Evolutionary conservation across 257 asterid genomes (phyloP).

Genomic region (Ballota nigra): DNA sequence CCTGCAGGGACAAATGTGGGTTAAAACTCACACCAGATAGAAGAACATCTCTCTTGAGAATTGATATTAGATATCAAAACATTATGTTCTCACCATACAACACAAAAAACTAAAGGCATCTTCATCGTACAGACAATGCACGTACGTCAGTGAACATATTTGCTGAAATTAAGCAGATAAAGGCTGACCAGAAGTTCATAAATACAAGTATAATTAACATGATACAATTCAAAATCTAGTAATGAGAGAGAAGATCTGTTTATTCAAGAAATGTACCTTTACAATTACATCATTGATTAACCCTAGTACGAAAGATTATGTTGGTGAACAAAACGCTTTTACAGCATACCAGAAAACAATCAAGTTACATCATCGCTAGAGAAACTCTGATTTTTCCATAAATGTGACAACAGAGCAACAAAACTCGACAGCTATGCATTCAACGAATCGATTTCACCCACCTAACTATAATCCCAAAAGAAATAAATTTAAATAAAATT

Average conservation of each 20-base stretch:
- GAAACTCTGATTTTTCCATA: not conserved
- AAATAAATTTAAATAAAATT: not conserved
- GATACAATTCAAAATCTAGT: not conserved
- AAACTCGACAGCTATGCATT: not conserved
- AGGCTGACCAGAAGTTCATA: not conserved
- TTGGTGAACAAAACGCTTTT: not conserved
- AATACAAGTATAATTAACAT: not conserved
- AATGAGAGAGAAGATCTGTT: not conserved
- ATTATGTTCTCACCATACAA: not conserved
- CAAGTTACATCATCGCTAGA: slow-evolving; percentile 1
- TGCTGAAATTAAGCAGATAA: not conserved
- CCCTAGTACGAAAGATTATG: not conserved
- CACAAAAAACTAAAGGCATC: slow-evolving; percentile 14
- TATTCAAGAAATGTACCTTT: not conserved
- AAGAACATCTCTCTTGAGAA: not conserved
- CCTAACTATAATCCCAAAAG: not conserved
- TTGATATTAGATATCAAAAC: not conserved
- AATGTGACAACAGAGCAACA: not conserved
- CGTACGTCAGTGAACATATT: not conserved
- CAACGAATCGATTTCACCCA: not conserved
- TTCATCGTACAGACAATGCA: not conserved
- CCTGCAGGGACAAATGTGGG: slow-evolving; percentile 38
- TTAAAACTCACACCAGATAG: not conserved
- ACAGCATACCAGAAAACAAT: not conserved
- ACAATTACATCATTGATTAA: not conserved